Conservation (phyloP, 345 rosid genomes). For the Erucastrum elatum region DNA sequence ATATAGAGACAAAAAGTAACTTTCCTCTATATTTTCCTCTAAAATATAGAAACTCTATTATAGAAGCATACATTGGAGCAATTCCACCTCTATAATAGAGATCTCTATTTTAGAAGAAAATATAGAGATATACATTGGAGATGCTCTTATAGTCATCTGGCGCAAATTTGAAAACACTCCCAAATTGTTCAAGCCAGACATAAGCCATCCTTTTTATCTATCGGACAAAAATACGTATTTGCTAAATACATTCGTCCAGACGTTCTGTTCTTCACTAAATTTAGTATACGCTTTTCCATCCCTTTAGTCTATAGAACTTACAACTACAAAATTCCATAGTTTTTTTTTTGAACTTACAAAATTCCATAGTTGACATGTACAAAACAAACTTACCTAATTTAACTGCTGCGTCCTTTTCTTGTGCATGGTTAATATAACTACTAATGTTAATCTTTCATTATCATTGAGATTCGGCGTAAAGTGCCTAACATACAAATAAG, state of each 20-base stretch:
- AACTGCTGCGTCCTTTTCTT: not conserved
- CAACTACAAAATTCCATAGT: not conserved
- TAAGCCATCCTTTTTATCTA: not conserved
- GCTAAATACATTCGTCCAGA: not conserved
- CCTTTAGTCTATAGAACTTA: not conserved
- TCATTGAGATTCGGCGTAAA: slow-evolving; percentile 18
- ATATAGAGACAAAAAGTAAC: too few species aligned
- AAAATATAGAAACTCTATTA: too few species aligned
- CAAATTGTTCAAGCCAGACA: not conserved
- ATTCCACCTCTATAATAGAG: too few species aligned
- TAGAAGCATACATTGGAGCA: too few species aligned
- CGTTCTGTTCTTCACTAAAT: not conserved
- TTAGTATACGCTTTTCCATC: not conserved
- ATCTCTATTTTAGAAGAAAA: too few species aligned
- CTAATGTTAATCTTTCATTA: slow-evolving; percentile 15
- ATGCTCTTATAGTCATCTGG: not conserved
- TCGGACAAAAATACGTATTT: not conserved
- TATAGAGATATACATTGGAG: too few species aligned
- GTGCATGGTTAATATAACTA: not conserved
- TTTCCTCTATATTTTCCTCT: too few species aligned
- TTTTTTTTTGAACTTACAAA: too few species aligned
- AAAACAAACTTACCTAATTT: slow-evolving; percentile 28
- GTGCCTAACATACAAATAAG: slow-evolving; percentile 11
- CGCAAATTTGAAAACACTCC: not conserved
- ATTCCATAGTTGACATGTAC: not conserved